These are phyloP conservation scores for Alternaria ventricosa DNA, from an alignment of 2,329 filamentous ascomycete genomes.

Conservation along the genomic window DNA sequence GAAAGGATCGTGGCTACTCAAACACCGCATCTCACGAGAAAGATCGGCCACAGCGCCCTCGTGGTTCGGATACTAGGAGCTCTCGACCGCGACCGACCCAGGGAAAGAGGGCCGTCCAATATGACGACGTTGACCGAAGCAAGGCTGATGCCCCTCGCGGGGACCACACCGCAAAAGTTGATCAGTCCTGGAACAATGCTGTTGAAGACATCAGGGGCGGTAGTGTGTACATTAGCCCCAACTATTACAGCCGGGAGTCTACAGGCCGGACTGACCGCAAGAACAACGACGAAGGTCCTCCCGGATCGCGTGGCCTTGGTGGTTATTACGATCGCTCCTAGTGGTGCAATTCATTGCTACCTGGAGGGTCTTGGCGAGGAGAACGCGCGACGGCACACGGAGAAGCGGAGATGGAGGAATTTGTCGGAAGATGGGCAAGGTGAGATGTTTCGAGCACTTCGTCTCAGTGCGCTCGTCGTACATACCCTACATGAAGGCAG, in stretches of 20 bases:
- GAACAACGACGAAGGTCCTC: background rate
- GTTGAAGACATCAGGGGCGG: background rate
- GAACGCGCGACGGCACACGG: background rate
- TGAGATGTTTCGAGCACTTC: background rate
- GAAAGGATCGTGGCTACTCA: background rate
- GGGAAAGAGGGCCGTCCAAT: background rate
- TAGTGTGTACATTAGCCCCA: background rate
- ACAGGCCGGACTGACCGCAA: background rate
- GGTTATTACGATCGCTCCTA: background rate
- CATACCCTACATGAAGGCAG: background rate
- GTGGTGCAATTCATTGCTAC: background rate
- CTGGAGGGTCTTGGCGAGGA: background rate
- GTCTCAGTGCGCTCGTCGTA: background rate
- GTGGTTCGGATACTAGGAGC: background rate
- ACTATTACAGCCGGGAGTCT: background rate
- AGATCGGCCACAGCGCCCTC: background rate
- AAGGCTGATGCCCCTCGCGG: background rate
- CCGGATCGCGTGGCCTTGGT: background rate
- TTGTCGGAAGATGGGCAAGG: too few relatives aligned
- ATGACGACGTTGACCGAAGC: background rate
- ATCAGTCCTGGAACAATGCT: background rate
- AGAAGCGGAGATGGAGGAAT: background rate
- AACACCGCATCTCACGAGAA: background rate
- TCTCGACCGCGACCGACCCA: background rate
- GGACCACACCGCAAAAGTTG: background rate